Evolutionary conservation across 2,329 filamentous ascomycete genomes (phyloP).

Genomic region (Aspergillus niger): DNA sequence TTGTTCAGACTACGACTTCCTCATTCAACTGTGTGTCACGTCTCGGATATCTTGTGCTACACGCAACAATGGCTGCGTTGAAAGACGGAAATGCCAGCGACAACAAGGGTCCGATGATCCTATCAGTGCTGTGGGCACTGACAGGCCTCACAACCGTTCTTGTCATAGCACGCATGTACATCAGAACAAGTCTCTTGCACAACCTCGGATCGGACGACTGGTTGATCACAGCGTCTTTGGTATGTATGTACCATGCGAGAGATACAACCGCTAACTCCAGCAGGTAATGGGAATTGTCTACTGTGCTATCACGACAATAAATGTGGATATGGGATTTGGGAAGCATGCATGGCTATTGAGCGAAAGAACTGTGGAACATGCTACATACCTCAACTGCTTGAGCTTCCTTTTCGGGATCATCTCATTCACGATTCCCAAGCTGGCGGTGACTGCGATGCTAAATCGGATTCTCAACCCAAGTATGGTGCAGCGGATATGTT

Average conservation of each 20-base stretch:
- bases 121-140: constrained; percentile 36
- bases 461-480: constrained; percentile 32
- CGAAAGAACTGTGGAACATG: constrained; percentile 29
- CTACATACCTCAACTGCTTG: constrained; percentile 28
- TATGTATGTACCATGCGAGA: constrained; percentile 11
- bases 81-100: constrained; percentile 14
- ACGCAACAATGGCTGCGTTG: neutral
- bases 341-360: constrained; percentile 40
- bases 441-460: constrained; percentile 32
- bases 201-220: constrained; percentile 44
- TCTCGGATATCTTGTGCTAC: neutral
- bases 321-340: constrained; percentile 44
- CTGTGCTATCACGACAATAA: constrained; percentile 32
- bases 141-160: constrained; percentile 35
- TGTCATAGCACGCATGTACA: constrained; percentile 37
- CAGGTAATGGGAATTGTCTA: constrained; percentile 17
- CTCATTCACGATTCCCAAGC: constrained; percentile 33
- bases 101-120: constrained; percentile 40
- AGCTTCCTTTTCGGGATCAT: constrained; percentile 34
- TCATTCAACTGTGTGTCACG: neutral
- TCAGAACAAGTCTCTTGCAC: constrained; percentile 32
- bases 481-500: constrained; percentile 14
- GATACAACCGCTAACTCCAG: neutral
- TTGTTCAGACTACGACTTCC: neutral
- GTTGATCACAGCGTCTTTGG: constrained; percentile 38